Evolutionary conservation across 1,139 yeast genomes (phyloP).

Genomic region (Kodamaea fungicola): DNA sequence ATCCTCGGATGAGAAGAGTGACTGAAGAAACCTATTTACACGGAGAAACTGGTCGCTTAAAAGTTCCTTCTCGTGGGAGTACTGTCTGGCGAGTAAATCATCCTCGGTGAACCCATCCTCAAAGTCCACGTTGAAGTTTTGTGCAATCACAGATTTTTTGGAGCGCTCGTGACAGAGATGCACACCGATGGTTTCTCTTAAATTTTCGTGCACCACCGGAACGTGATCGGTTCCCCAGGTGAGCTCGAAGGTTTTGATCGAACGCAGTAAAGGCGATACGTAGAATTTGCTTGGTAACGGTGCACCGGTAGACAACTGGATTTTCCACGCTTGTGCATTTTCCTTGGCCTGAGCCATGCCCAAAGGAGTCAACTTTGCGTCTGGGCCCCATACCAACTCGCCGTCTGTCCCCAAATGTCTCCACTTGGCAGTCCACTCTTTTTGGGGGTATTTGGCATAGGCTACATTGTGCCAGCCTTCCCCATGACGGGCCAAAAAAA

Average conservation of each 20-base stretch:
- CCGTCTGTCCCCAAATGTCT: conserved; percentile 55
- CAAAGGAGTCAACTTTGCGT: conserved; percentile 56
- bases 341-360: conserved; percentile 49
- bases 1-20: conserved; percentile 43
- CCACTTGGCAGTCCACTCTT: conserved; percentile 61
- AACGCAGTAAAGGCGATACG: conserved; percentile 64
- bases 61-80: conserved; percentile 36
- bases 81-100: conserved; percentile 37
- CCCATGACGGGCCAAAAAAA: conserved; percentile 72
- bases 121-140: conserved; percentile 22
- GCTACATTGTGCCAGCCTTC: conserved; percentile 74
- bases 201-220: conserved; percentile 43
- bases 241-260: conserved; percentile 51
- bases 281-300: conserved; percentile 55
- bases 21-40: conserved; percentile 46
- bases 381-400: conserved; percentile 62
- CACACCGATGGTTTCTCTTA: conserved; percentile 66
- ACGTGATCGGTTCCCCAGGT: conserved; percentile 54
- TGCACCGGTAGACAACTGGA: conserved; percentile 44
- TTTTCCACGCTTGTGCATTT: conserved; percentile 42
- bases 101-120: conserved; percentile 47
- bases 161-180: conserved; percentile 67
- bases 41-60: conserved; percentile 50
- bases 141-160: conserved; percentile 23
- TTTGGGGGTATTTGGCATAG: conserved; percentile 51